Conservation (phyloP, 129 eudicot genomes). For the Flaveria sonorensis region DNA sequence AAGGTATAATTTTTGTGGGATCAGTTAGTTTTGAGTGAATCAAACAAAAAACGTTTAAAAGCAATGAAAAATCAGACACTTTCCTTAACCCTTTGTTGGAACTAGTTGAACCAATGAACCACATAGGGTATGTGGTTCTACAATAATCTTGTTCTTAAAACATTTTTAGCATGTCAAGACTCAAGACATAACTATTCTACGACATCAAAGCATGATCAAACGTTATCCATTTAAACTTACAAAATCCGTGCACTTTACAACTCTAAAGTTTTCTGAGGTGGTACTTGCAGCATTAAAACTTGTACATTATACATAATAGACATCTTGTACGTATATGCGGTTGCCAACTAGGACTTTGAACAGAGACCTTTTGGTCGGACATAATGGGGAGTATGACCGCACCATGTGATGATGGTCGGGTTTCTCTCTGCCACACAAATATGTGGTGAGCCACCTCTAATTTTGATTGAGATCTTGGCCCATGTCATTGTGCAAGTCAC, state of each 20-base stretch:
- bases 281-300: not conserved
- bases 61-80: not conserved
- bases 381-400: slow-evolving; percentile 20
- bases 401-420: slow-evolving; percentile 38
- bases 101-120: not conserved
- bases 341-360: slow-evolving; percentile 29
- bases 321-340: slow-evolving; percentile 11
- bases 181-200: not conserved
- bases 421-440: slow-evolving; percentile 43
- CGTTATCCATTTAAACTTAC: not conserved
- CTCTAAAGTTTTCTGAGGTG: not conserved
- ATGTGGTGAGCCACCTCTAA: slow-evolving; percentile 45
- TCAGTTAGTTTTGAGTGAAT: not conserved
- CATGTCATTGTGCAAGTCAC: slow-evolving; percentile 30
- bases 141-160: not conserved
- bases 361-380: slow-evolving; percentile 31
- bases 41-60: not conserved
- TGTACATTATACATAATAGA: slow-evolving; percentile 11
- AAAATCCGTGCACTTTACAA: not conserved
- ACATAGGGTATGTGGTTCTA: too few species aligned
- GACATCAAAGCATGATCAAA: not conserved
- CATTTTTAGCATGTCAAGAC: not conserved
- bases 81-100: not conserved
- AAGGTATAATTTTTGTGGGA: too few species aligned
- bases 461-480: slow-evolving; percentile 32